Conservation (phyloP, 2,329 filamentous ascomycete species). For the Apiospora sp. region DNA sequence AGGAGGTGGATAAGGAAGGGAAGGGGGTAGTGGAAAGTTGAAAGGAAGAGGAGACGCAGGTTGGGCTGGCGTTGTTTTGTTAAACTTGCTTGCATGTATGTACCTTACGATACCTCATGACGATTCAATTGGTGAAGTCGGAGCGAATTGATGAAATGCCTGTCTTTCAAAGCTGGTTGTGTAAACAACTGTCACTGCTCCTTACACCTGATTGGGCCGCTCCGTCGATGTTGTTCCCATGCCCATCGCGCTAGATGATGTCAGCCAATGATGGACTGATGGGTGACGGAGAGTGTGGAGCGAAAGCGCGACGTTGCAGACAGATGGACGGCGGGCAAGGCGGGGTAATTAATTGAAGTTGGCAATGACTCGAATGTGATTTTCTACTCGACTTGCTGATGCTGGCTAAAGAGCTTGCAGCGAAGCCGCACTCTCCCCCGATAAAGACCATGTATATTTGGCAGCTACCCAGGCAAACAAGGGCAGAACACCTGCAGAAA, state of each 20-base stretch:
- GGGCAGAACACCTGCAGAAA: not conserved
- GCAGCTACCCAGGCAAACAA: not conserved
- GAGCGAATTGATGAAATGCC: not conserved
- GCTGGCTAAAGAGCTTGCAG: conserved; percentile 16
- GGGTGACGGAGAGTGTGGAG: not conserved
- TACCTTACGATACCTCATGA: conserved; percentile 19
- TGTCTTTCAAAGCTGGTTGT: not conserved
- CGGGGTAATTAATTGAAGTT: not conserved
- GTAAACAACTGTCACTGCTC: conserved; percentile 10
- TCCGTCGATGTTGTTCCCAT: not conserved
- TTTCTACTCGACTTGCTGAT: not conserved
- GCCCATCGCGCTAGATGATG: not conserved
- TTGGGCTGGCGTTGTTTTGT: conserved; percentile 3
- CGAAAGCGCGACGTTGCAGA: conserved; percentile 13
- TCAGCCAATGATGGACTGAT: not conserved
- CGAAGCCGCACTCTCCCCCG: not conserved
- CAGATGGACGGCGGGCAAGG: not conserved
- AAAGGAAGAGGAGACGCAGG: not conserved
- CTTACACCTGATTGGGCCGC: not conserved
- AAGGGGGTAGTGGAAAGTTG: not conserved
- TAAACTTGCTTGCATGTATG: conserved; percentile 9
- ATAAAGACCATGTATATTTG: not conserved
- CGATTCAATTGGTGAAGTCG: conserved; percentile 8
- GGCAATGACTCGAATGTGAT: not conserved
- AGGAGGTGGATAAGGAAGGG: not conserved